Percentiles rank a stretch among this genome's conserved stretches.
phyloP scores from a whole-genome alignment of 768 basidiomycete genomes.

The Panaeolus papilionaceus region DNA sequence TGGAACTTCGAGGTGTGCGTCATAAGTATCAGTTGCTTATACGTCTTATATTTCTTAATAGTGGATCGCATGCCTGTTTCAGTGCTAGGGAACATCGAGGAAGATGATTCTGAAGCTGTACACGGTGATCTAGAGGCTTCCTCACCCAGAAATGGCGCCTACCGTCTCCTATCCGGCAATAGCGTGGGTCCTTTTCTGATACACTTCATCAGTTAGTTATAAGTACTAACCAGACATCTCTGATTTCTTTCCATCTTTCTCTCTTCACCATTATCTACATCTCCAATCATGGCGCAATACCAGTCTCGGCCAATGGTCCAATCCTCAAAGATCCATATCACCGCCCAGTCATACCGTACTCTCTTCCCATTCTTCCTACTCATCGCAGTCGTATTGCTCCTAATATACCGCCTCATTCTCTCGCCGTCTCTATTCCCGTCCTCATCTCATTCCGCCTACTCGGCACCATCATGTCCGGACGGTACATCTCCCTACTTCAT shows the following conservation, averaged over 20 bases:
- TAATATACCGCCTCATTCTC: slow-evolving; percentile 66
- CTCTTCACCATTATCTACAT: slow-evolving; percentile 2
- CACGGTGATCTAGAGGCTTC: slow-evolving; percentile 63
- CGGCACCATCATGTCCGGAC: slow-evolving; percentile 44
- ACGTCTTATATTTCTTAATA: slow-evolving; percentile 11
- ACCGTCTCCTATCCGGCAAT: slow-evolving; percentile 58
- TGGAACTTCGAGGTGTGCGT: not conserved
- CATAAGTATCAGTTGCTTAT: not conserved
- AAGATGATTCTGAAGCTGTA: slow-evolving; percentile 28
- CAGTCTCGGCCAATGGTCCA: slow-evolving; percentile 36
- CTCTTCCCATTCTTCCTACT: slow-evolving; percentile 79
- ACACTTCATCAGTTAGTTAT: slow-evolving; percentile 9
- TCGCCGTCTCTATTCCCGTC: slow-evolving; percentile 42
- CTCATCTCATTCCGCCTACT: slow-evolving; percentile 6
- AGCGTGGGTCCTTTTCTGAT: slow-evolving; percentile 43
- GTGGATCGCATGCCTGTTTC: slow-evolving; percentile 37
- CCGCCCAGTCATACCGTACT: slow-evolving; percentile 58
- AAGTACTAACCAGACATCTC: slow-evolving; percentile 15
- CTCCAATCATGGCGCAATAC: not conserved
- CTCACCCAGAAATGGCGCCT: slow-evolving; percentile 57
- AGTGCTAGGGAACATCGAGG: slow-evolving; percentile 17
- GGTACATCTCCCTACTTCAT: slow-evolving; percentile 53
- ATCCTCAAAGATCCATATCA: slow-evolving; percentile 32
- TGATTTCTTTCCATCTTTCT: slow-evolving; percentile 12
- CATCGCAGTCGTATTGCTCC: slow-evolving; percentile 64